Evolutionary conservation across 257 asterid species (phyloP).

Genomic region (Parsonsia alboflavescens): DNA sequence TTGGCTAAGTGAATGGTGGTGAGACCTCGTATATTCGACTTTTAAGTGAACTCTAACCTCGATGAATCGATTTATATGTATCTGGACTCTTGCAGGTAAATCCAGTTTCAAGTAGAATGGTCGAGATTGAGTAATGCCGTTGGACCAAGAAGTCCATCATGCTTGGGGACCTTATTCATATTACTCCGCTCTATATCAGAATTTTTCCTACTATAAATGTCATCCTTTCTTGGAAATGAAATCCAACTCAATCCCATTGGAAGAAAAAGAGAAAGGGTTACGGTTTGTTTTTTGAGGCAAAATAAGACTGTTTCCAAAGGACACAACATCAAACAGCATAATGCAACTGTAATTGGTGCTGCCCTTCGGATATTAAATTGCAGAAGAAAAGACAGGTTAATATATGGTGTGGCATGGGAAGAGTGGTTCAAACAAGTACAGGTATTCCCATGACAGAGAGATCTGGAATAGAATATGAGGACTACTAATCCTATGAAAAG

Average conservation of each 20-base stretch:
- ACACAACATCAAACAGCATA: slow-evolving; percentile 20
- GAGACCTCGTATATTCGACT: too few relatives aligned
- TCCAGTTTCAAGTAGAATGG: too few relatives aligned
- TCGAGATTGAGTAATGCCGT: too few relatives aligned
- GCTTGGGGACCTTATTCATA: too few relatives aligned
- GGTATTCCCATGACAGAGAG: slow-evolving; percentile 12
- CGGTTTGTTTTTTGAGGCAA: background rate
- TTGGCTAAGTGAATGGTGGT: too few relatives aligned
- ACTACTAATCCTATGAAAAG: slow-evolving; percentile 3
- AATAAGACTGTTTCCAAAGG: slow-evolving; percentile 19
- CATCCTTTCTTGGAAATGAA: background rate
- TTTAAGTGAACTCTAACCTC: too few relatives aligned
- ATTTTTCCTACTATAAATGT: too few relatives aligned
- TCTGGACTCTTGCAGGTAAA: too few relatives aligned
- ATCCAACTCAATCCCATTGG: slow-evolving; percentile 1
- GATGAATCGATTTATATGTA: too few relatives aligned
- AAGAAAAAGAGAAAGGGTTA: background rate
- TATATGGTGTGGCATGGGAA: slow-evolving; percentile 10
- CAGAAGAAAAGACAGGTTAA: background rate
- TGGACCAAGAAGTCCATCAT: too few relatives aligned
- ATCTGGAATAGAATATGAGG: background rate
- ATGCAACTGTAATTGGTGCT: slow-evolving; percentile 10
- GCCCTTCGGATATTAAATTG: background rate
- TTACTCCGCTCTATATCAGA: too few relatives aligned
- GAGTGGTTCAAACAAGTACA: slow-evolving; percentile 3